A percentile compares a stretch with the other conserved stretches of the same genome.
Conservation (phyloP, 129 eudicot genomes). For the Gnaphalium uliginosum region DNA sequence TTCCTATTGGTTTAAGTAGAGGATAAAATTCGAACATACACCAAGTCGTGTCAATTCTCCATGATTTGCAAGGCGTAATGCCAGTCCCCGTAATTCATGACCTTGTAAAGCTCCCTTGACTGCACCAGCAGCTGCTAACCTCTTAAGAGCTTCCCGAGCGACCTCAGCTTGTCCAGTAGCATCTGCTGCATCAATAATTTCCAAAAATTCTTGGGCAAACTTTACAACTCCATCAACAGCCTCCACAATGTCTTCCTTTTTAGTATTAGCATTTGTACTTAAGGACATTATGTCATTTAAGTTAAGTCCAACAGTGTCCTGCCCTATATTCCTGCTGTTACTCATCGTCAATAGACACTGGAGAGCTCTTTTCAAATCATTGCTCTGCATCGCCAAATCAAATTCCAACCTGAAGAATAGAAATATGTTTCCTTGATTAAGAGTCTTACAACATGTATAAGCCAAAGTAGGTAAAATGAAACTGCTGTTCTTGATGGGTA, state of each 20-base stretch:
- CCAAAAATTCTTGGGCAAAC: conserved; percentile 83
- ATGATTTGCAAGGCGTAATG: conserved; percentile 92
- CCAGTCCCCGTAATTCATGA: conserved; percentile 81
- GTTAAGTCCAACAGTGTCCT: conserved; percentile 75
- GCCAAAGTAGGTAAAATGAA: neutral
- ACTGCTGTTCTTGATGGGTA: neutral
- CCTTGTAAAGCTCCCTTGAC: conserved; percentile 93
- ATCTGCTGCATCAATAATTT: conserved; percentile 96
- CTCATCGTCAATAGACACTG: conserved; percentile 97
- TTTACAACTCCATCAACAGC: conserved; percentile 96
- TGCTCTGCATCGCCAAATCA: conserved; percentile 95
- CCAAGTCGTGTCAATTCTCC: conserved; percentile 95
- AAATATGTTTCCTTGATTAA: neutral
- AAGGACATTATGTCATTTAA: conserved; percentile 83
- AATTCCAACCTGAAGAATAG: conserved; percentile 71
- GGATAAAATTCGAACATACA: conserved; percentile 47
- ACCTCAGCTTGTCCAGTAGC: conserved; percentile 94
- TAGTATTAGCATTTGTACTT: conserved; percentile 44
- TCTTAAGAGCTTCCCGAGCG: conserved; percentile 93
- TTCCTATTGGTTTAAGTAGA: neutral
- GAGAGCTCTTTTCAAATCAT: conserved; percentile 86
- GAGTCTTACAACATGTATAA: neutral
- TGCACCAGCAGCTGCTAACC: conserved; percentile 97
- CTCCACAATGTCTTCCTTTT: conserved; percentile 86
- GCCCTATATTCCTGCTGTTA: conserved; percentile 94